Percentiles rank a stretch among this genome's conserved stretches.
Evolutionary conservation across 163 green algal genomes (phyloP).

Genomic region (Prototheca stagnorum): DNA sequence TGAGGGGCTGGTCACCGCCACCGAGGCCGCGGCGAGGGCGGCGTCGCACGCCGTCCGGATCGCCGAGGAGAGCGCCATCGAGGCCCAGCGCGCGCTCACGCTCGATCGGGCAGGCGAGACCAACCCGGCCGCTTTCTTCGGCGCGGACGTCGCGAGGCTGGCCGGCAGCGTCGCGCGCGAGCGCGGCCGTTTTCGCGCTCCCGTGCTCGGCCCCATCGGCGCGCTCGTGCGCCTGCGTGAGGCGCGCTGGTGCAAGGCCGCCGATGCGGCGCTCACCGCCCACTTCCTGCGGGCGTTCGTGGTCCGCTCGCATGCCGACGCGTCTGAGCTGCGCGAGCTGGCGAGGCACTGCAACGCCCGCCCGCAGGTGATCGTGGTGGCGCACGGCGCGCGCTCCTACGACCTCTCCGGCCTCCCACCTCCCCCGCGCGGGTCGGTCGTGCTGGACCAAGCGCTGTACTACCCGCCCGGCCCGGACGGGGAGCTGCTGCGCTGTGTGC

Average conservation of each 20-base stretch:
- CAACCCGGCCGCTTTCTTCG: too few relatives aligned
- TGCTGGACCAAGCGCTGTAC: conserved; percentile 1
- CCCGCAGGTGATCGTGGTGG: neutral
- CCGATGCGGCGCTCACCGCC: conserved; percentile 5
- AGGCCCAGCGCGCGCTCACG: too few relatives aligned
- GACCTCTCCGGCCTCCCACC: neutral
- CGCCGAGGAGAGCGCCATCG: too few relatives aligned
- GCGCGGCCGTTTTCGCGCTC: conserved; percentile 5
- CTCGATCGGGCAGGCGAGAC: too few relatives aligned
- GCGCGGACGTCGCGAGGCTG: too few relatives aligned
- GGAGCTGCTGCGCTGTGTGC: conserved; percentile 5
- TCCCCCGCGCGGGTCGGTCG: too few relatives aligned
- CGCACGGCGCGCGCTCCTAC: neutral
- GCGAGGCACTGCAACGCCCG: neutral
- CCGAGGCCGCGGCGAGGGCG: too few relatives aligned
- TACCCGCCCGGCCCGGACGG: neutral
- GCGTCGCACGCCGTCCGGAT: too few relatives aligned
- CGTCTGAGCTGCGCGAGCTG: neutral
- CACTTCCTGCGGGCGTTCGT: neutral
- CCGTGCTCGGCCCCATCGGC: conserved; percentile 18
- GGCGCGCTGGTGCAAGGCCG: conserved; percentile 14
- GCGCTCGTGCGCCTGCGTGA: conserved; percentile 13
- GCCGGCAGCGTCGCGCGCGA: too few relatives aligned
- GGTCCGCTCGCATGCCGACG: neutral
- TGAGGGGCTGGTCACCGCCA: too few relatives aligned